Conservation (phyloP, 2,329 filamentous ascomycete species). For the Sporothrix luriei region DNA sequence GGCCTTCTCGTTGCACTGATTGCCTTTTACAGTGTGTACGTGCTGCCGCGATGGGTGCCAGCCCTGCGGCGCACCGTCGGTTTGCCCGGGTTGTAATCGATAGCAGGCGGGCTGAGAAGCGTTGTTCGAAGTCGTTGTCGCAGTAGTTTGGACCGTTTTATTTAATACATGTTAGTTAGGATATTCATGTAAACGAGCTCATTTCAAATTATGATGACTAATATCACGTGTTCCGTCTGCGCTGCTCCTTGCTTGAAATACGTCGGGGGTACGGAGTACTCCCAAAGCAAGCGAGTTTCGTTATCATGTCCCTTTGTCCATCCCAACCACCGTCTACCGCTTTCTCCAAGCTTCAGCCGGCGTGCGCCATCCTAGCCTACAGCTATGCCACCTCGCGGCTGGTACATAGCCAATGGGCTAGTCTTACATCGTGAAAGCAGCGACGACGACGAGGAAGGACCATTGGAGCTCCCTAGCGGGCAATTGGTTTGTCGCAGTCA, state of each 20-base stretch:
- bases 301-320: too few relatives aligned
- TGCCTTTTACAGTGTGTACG: slow-evolving; percentile 55
- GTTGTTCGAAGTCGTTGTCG: not conserved
- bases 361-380: not conserved
- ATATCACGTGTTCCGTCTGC: too few relatives aligned
- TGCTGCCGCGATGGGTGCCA: slow-evolving; percentile 56
- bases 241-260: too few relatives aligned
- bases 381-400: not conserved
- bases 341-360: too few relatives aligned
- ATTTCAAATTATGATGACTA: too few relatives aligned
- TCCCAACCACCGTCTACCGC: too few relatives aligned
- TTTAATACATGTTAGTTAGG: not conserved
- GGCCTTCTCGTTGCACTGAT: slow-evolving; percentile 54
- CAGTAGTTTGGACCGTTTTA: too few relatives aligned
- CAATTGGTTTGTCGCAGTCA: not conserved
- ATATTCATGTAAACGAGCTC: slow-evolving; percentile 3
- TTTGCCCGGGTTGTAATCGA: slow-evolving; percentile 53
- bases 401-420: not conserved
- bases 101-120: not conserved
- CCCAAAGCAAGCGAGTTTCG: too few relatives aligned
- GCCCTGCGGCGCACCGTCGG: slow-evolving; percentile 51
- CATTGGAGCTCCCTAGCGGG: not conserved
- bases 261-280: too few relatives aligned
- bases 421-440: too few relatives aligned
- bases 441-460: not conserved